These are phyloP conservation scores for Gossypium ekmanianum DNA, from an alignment of 345 rosid species.

Conservation along the genomic window DNA sequence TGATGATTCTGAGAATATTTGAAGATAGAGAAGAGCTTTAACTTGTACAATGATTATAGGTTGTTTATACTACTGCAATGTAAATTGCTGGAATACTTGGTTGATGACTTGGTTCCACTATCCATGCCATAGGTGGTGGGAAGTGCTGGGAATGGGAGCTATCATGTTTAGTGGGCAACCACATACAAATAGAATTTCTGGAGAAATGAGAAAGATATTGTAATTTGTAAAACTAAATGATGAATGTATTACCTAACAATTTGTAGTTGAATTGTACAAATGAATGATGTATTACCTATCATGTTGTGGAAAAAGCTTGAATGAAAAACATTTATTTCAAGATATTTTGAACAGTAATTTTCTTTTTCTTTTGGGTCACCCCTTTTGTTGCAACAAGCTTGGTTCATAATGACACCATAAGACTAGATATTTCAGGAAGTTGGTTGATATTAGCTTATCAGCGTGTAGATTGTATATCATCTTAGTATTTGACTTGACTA, in stretches of 20 bases:
- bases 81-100: background rate
- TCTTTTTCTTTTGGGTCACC: background rate
- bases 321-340: constrained; percentile 4
- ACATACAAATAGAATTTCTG: background rate
- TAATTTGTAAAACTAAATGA: background rate
- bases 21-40: background rate
- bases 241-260: background rate
- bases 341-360: background rate
- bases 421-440: background rate
- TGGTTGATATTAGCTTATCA: background rate
- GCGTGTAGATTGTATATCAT: background rate
- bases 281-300: background rate
- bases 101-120: background rate
- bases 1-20: background rate
- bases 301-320: background rate
- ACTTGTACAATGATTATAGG: background rate
- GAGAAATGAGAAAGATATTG: background rate
- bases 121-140: background rate
- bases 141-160: background rate
- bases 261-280: background rate
- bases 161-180: background rate
- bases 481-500: background rate
- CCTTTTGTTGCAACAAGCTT: background rate
- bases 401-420: background rate
- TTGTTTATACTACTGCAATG: background rate